phyloP scores from a whole-genome alignment of 441 rosid species.

The Euphorbia corollata region DNA sequence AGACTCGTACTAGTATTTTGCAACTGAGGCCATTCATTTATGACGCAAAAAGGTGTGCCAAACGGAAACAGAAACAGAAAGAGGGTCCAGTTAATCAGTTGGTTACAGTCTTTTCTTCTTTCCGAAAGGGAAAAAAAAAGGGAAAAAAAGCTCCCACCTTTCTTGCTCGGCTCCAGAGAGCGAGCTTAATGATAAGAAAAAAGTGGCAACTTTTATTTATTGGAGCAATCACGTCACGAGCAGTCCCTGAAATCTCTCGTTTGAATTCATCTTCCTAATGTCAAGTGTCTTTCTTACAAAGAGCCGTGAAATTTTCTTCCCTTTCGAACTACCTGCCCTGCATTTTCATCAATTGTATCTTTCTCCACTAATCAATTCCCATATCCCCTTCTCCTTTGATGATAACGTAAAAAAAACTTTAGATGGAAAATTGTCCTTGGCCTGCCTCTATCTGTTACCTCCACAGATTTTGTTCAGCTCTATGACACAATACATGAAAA shows the following conservation, averaged over 20 bases:
- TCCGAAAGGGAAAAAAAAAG: not conserved
- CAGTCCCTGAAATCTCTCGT: slow-evolving; percentile 53
- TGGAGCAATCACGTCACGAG: slow-evolving; percentile 83
- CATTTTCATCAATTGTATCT: slow-evolving; percentile 3
- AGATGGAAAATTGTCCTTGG: slow-evolving; percentile 17
- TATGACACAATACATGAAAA: slow-evolving; percentile 49
- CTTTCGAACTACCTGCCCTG: slow-evolving; percentile 4
- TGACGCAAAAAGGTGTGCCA: slow-evolving; percentile 20
- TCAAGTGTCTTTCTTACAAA: slow-evolving; percentile 23
- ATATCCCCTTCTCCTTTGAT: not conserved
- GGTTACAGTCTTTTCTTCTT: slow-evolving; percentile 17
- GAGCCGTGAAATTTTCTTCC: slow-evolving; percentile 28
- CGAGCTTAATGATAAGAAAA: slow-evolving; percentile 4
- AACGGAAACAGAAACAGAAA: slow-evolving; percentile 16
- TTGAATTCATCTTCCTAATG: slow-evolving; percentile 47
- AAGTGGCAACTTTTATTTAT: slow-evolving; percentile 37
- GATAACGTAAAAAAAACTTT: not conserved
- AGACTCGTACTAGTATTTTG: not conserved
- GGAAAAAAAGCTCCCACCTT: slow-evolving; percentile 9
- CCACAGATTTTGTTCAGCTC: slow-evolving; percentile 12
- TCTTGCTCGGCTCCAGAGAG: slow-evolving; percentile 8
- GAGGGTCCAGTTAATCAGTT: slow-evolving; percentile 9
- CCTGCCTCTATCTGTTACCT: slow-evolving; percentile 8
- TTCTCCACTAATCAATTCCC: slow-evolving; percentile 25
- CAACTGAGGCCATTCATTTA: slow-evolving; percentile 29